Evolutionary conservation across 768 basidiomycete genomes (phyloP).

Genomic region (Pholiota conissans): DNA sequence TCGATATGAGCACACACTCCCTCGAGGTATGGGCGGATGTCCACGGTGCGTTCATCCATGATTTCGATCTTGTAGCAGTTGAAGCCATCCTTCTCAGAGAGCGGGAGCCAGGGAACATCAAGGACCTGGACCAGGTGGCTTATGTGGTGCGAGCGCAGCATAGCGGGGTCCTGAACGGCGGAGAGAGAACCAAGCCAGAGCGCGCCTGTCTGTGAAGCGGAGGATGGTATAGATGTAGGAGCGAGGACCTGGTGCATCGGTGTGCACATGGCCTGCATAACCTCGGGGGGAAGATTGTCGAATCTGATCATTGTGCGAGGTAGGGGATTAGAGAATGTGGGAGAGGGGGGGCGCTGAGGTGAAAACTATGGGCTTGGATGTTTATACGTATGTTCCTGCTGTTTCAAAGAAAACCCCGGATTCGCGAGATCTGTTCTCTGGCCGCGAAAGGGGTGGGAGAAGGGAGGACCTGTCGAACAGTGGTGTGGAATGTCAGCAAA

Average conservation of each 20-base stretch:
- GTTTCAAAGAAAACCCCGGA: not conserved
- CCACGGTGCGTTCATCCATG: constrained; percentile 58
- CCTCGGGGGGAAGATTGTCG: constrained; percentile 71
- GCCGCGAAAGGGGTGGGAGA: not conserved
- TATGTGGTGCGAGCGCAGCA: constrained; percentile 51
- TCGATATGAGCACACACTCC: constrained; percentile 69
- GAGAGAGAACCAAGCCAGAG: constrained; percentile 72
- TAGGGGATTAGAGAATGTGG: not conserved
- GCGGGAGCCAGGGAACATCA: constrained; percentile 64
- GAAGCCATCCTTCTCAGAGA: constrained; percentile 46
- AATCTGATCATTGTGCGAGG: constrained; percentile 65
- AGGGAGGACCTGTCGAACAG: not conserved
- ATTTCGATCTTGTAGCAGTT: constrained; percentile 68
- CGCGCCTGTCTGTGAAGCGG: constrained; percentile 37
- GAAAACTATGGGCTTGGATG: not conserved
- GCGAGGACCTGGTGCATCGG: constrained; percentile 77
- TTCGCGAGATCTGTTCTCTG: not conserved
- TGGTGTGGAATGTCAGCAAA: not conserved
- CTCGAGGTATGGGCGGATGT: constrained; percentile 69
- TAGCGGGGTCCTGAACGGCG: constrained; percentile 55
- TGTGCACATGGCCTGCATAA: constrained; percentile 83
- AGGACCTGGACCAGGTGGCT: constrained; percentile 66
- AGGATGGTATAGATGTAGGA: constrained; percentile 28
- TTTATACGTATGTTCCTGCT: not conserved
- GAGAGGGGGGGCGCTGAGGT: not conserved